Conservation (phyloP, 2,329 filamentous ascomycete species). For the Aureobasidium sp. region DNA sequence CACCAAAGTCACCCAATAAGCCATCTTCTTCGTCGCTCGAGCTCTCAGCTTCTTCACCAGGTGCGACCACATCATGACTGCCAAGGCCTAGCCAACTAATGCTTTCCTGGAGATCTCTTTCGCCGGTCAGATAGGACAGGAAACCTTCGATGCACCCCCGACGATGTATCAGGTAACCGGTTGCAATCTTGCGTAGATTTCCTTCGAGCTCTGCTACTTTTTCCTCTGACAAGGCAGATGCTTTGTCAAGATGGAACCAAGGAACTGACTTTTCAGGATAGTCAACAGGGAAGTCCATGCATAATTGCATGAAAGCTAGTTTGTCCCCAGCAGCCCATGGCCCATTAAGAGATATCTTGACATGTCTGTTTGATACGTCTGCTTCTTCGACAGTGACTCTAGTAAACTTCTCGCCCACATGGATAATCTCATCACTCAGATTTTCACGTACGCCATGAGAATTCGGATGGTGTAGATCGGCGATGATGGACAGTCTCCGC, state of each 20-base stretch:
- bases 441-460: constrained; percentile 36
- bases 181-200: constrained; percentile 49
- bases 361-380: constrained; percentile 47
- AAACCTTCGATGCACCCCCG: constrained; percentile 55
- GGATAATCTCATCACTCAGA: constrained; percentile 54
- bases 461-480: constrained; percentile 7
- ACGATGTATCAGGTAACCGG: constrained; percentile 46
- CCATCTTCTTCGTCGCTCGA: constrained; percentile 53
- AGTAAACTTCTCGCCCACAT: constrained; percentile 54
- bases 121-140: constrained; percentile 55
- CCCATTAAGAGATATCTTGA: constrained; percentile 52
- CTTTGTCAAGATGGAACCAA: constrained; percentile 50
- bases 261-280: constrained; percentile 49
- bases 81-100: constrained; percentile 45
- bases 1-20: constrained; percentile 32
- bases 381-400: constrained; percentile 55
- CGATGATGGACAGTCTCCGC: constrained; percentile 15
- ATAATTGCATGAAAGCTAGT: constrained; percentile 50
- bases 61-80: constrained; percentile 51
- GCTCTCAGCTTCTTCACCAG: constrained; percentile 49
- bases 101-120: constrained; percentile 52
- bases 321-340: constrained; percentile 51
- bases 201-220: constrained; percentile 43
- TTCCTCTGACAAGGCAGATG: constrained; percentile 46
- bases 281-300: constrained; percentile 50